Percentiles rank a stretch among this genome's conserved stretches.
phyloP scores from a whole-genome alignment of 768 basidiomycete genomes.

The Mycena indigotica region DNA sequence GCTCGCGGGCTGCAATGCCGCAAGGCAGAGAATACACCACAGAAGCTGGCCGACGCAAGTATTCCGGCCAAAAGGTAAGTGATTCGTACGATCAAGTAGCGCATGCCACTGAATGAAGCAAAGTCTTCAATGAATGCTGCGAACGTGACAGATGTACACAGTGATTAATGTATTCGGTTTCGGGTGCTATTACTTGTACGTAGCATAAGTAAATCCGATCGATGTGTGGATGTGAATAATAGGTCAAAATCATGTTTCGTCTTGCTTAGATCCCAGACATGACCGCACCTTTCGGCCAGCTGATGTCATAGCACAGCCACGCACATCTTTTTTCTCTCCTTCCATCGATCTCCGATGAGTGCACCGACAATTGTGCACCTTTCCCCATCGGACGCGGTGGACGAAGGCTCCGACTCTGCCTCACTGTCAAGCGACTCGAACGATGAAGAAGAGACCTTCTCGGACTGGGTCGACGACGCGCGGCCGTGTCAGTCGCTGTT shows the following conservation, averaged over 20 bases:
- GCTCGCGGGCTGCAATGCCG: constrained; percentile 3
- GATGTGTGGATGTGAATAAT: too few species aligned
- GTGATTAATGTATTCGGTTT: too few species aligned
- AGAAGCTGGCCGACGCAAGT: constrained; percentile 3
- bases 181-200: too few species aligned
- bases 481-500: constrained; percentile 74
- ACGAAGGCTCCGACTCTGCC: not conserved
- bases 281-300: too few species aligned
- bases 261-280: too few species aligned
- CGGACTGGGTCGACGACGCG: constrained; percentile 56
- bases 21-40: not conserved
- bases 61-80: constrained; percentile 12
- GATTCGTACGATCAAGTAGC: too few species aligned
- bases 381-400: not conserved
- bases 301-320: not conserved
- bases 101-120: too few species aligned
- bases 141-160: too few species aligned
- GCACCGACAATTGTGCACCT: not conserved
- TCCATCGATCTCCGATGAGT: not conserved
- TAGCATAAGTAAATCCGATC: too few species aligned
- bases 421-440: constrained; percentile 23
- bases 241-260: too few species aligned
- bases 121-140: too few species aligned
- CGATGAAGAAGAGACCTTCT: constrained; percentile 64
- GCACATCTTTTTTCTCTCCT: not conserved